A percentile compares a stretch with the other conserved stretches of the same genome.
phyloP scores from a whole-genome alignment of 768 basidiomycete species.

The Strobilomyces echinocephalus region DNA sequence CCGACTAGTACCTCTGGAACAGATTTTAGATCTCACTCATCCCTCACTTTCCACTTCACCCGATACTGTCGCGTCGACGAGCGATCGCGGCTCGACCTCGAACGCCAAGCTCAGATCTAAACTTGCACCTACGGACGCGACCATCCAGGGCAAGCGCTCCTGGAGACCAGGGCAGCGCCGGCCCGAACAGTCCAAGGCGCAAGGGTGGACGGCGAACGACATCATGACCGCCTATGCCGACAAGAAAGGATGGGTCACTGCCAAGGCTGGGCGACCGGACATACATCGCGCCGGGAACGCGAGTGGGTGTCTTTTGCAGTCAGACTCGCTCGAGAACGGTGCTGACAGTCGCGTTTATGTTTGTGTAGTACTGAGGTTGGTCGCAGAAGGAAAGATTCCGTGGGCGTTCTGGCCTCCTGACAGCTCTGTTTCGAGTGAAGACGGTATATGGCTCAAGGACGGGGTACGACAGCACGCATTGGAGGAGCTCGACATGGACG shows the following conservation, averaged over 20 bases:
- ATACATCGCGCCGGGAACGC: conserved; percentile 85
- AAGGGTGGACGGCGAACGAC: conserved; percentile 80
- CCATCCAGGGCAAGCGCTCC: conserved; percentile 64
- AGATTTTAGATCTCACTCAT: conserved; percentile 54
- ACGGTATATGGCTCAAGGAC: conserved; percentile 58
- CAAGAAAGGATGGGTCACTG: conserved; percentile 81
- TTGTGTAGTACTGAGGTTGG: conserved; percentile 63
- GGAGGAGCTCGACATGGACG: conserved; percentile 23
- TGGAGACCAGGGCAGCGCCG: conserved; percentile 54
- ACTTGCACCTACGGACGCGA: background rate
- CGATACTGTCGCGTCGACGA: background rate
- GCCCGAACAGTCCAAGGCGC: conserved; percentile 17
- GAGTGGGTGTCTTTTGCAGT: conserved; percentile 50
- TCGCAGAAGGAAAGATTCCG: conserved; percentile 74
- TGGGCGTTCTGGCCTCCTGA: conserved; percentile 88
- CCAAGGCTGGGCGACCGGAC: conserved; percentile 87
- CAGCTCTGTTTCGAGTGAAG: conserved; percentile 27
- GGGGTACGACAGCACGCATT: conserved; percentile 20
- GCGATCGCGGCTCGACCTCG: background rate
- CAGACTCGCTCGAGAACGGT: background rate
- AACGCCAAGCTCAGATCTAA: conserved; percentile 2
- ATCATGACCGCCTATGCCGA: conserved; percentile 75
- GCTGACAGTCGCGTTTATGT: background rate
- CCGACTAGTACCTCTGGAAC: conserved; percentile 72
- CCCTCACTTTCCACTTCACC: conserved; percentile 33